These are phyloP conservation scores for Wickerhamomyces strasburgensis DNA, from an alignment of 805 yeast genomes.

Conservation along the genomic window DNA sequence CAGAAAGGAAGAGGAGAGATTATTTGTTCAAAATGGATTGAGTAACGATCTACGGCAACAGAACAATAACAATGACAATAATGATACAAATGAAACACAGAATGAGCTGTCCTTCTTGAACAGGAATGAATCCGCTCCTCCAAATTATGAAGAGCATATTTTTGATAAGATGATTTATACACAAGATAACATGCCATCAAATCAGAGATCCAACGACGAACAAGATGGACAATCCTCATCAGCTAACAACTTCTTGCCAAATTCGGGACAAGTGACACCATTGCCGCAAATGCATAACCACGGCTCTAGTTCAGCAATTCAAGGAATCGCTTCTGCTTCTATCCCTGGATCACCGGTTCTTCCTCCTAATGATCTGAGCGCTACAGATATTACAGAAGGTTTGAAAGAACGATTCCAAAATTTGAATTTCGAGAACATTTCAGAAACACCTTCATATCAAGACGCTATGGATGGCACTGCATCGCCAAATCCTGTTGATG, in stretches of 20 bases:
- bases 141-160: constrained; percentile 66
- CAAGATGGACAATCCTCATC: background rate
- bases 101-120: constrained; percentile 17
- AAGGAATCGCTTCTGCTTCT: no score
- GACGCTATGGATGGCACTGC: constrained; percentile 57
- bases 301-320: background rate
- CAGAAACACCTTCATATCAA: constrained; percentile 70
- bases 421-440: constrained; percentile 35
- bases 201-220: background rate
- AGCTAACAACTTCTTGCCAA: background rate
- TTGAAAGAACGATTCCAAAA: constrained; percentile 1
- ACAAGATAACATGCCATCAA: constrained; percentile 4
- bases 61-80: constrained; percentile 1
- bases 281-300: background rate
- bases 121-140: constrained; percentile 59
- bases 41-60: background rate
- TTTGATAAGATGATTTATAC: constrained; percentile 47
- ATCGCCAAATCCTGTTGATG: constrained; percentile 31
- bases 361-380: background rate
- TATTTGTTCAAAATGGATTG: constrained; percentile 22
- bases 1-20: constrained; percentile 31
- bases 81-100: constrained; percentile 2
- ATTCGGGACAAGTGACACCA: background rate
- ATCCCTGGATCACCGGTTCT: background rate
- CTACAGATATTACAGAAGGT: no score